Conservation (phyloP, 163 green algal species). For the Picocystis sp. region DNA sequence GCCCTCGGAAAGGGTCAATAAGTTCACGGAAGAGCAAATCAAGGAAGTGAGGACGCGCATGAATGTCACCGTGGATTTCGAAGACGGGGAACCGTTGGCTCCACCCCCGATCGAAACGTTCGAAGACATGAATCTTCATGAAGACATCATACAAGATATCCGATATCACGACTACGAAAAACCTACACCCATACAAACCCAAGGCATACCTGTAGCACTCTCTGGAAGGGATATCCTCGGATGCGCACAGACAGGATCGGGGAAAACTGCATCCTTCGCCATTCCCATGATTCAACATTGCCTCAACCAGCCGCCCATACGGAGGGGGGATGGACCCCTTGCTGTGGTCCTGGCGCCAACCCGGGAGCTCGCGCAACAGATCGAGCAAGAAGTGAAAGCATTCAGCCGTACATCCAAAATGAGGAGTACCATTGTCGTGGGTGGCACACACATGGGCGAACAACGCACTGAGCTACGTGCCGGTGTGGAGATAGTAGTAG, state of each 20-base stretch:
- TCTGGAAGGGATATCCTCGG: constrained; percentile 28
- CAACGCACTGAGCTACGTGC: constrained; percentile 14
- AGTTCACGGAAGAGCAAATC: constrained; percentile 37
- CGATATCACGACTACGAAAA: constrained; percentile 31
- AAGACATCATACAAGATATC: constrained; percentile 51
- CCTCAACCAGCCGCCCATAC: constrained; percentile 13
- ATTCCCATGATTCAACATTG: constrained; percentile 34
- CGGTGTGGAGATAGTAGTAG: constrained; percentile 27
- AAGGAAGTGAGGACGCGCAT: constrained; percentile 49
- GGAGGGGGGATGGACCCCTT: constrained; percentile 25
- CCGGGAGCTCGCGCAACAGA: constrained; percentile 41
- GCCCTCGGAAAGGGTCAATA: constrained; percentile 39
- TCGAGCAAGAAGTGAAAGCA: constrained; percentile 32
- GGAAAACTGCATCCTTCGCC: constrained; percentile 33
- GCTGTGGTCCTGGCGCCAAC: constrained; percentile 40
- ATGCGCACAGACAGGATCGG: constrained; percentile 30
- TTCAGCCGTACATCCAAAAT: constrained; percentile 43
- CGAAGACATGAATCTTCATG: constrained; percentile 60
- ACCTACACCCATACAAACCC: constrained; percentile 36
- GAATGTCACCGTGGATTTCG: constrained; percentile 46
- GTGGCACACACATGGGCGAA: constrained; percentile 37
- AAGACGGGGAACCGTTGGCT: constrained; percentile 18
- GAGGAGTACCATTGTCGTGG: constrained; percentile 58
- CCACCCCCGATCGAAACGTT: constrained; percentile 61
- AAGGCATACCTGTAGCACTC: constrained; percentile 33